A percentile compares a stretch with the other conserved stretches of the same genome.
Conservation (phyloP, 129 eudicot genomes). For the Chrysanthemum lavandulifolium region DNA sequence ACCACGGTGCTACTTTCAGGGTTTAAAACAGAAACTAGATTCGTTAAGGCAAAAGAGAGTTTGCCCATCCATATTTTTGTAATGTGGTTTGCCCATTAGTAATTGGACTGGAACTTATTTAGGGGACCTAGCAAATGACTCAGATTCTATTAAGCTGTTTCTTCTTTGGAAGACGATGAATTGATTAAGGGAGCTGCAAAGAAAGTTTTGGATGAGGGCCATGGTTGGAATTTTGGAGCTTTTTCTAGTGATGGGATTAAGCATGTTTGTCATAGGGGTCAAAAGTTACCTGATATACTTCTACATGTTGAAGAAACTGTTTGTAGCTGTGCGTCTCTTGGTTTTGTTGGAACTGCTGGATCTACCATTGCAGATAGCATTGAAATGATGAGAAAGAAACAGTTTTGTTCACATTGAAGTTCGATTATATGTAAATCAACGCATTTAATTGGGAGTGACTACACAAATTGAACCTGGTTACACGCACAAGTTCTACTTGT, state of each 20-base stretch:
- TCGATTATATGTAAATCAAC: background rate
- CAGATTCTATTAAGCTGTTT: conserved; percentile 59
- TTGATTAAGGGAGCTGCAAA: conserved; percentile 52
- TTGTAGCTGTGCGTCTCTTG: conserved; percentile 93
- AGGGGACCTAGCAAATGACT: conserved; percentile 66
- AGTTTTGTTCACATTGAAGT: conserved; percentile 42
- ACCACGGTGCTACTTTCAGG: conserved; percentile 71
- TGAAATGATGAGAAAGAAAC: conserved; percentile 65
- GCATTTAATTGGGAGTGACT: conserved; percentile 1
- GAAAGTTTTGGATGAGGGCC: conserved; percentile 38
- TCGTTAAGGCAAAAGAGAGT: conserved; percentile 48
- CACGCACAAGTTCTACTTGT: background rate
- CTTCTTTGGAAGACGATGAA: conserved; percentile 55
- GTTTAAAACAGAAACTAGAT: conserved; percentile 60
- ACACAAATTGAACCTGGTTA: conserved; percentile 2
- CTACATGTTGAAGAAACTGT: conserved; percentile 78
- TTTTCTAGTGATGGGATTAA: conserved; percentile 21
- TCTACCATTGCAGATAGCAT: conserved; percentile 87
- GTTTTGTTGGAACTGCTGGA: conserved; percentile 92
- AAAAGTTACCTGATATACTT: conserved; percentile 57
- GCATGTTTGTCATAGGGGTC: conserved; percentile 33
- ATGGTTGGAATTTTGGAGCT: conserved; percentile 30
- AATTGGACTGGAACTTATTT: conserved; percentile 89
- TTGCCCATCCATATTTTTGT: conserved; percentile 75
- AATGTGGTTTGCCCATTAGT: conserved; percentile 80